Evolutionary conservation across 768 basidiomycete genomes (phyloP), one percentile per base, ranked within the genome.

Genomic region (Leucocoprinus sp.): DNA sequence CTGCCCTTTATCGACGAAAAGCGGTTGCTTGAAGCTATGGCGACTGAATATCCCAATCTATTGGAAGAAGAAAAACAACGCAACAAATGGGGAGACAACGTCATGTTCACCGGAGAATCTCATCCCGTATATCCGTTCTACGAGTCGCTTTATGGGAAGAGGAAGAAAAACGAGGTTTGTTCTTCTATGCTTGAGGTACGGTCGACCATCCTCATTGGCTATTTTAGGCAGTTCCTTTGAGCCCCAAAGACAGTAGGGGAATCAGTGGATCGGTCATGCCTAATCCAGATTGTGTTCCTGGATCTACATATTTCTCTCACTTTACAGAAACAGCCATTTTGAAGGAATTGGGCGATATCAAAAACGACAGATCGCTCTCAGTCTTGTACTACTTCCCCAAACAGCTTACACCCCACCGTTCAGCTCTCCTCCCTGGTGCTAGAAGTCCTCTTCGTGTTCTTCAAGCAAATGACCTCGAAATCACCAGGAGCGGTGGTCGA

Each of bases 1-100:
- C 70, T 99, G 17, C 93, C 96, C 0, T 99, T 98, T 70, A 98
- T 99, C 51, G 89, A 98, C 58, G 74, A 82, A 60, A 74, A 73
- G 45, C 77, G 93, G 26, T 66, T 99, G 19, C 67, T 98, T 43
- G 82, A 78, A 26, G 90, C 93, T 3, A 91, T 99, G 84, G 75
- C 70, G 6, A 60, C 70, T 9, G 72, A 68, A 51, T 84, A 84
- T 59, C 64, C 70, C 41, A 78, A 77, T 37, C 71, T 99, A 36
- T 76, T 75, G 0, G 84, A 89, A 48, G 89, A 86, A 8, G 93
- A 99, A 64, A 65, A 73, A n/a, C 69, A 70, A 39, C 74, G 96
- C 44, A 99, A 99, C 61, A 71, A 69, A 34, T 85, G 84, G 80
- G 93, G 96, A 2, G 78, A 82, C 53, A 76, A 89, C 55, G 75